Conservation (phyloP, 2,329 filamentous ascomycete genomes). For the Atkinsonella texensis region DNA sequence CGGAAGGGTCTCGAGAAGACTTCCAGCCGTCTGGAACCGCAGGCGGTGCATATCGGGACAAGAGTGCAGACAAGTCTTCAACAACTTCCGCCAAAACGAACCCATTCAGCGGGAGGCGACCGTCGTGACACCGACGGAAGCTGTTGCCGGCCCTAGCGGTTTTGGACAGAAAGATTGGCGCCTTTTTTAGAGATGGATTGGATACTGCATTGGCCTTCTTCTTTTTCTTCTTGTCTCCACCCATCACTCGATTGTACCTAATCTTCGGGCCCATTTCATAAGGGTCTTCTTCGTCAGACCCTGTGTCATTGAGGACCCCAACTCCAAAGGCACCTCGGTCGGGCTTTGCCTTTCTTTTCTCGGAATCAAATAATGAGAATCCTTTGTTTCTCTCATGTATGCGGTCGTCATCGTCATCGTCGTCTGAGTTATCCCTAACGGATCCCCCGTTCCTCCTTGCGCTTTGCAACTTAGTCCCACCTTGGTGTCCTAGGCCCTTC, state of each 20-base stretch:
- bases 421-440: slow-evolving; percentile 35
- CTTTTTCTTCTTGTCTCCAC: slow-evolving; percentile 72
- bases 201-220: slow-evolving; percentile 36
- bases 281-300: slow-evolving; percentile 89
- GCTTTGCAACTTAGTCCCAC: slow-evolving; percentile 40
- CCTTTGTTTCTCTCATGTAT: background rate
- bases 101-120: slow-evolving; percentile 64
- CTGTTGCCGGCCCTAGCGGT: slow-evolving; percentile 17
- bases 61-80: slow-evolving; percentile 21
- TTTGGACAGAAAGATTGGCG: slow-evolving; percentile 66
- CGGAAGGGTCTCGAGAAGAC: slow-evolving; percentile 36
- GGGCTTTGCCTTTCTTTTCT: slow-evolving; percentile 40
- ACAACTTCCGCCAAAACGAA: slow-evolving; percentile 57
- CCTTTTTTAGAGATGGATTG: slow-evolving; percentile 53
- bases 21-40: slow-evolving; percentile 64
- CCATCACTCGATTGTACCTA: slow-evolving; percentile 72
- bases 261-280: slow-evolving; percentile 88
- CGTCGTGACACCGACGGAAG: slow-evolving; percentile 64
- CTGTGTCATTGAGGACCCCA: slow-evolving; percentile 81
- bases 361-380: slow-evolving; percentile 11
- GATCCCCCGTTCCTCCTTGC: slow-evolving; percentile 23
- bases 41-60: slow-evolving; percentile 46
- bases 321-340: slow-evolving; percentile 65
- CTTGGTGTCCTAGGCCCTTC: slow-evolving; percentile 58
- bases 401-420: slow-evolving; percentile 9